Conservation (phyloP, 1,139 yeast genomes). For the Yamadazyma atmosphaerica region DNA sequence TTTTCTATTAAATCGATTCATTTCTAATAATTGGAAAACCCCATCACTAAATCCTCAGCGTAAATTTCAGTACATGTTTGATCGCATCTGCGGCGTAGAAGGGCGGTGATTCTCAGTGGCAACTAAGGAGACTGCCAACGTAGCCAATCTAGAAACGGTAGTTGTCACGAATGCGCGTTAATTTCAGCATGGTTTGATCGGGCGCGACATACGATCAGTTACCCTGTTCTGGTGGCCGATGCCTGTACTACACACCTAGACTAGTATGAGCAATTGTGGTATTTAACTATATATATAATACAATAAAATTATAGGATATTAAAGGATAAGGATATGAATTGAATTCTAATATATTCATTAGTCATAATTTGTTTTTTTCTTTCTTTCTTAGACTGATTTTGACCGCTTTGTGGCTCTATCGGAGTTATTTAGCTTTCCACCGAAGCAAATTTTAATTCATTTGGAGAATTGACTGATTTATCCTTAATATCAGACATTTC, state of each 20-base stretch:
- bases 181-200: conserved; percentile 3
- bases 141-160: background rate
- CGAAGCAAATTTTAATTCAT: conserved; percentile 11
- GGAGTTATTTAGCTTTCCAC: conserved; percentile 10
- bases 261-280: background rate
- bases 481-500: conserved; percentile 30
- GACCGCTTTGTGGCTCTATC: background rate
- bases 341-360: conserved; percentile 4
- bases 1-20: background rate
- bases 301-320: conserved; percentile 3
- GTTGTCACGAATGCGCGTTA: conserved; percentile 6
- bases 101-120: background rate
- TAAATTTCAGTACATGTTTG: background rate
- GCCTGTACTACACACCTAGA: too few relatives aligned
- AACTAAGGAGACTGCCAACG: background rate
- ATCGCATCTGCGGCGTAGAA: background rate
- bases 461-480: conserved; percentile 10
- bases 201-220: conserved; percentile 1
- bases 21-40: background rate
- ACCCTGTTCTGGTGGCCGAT: background rate
- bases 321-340: conserved; percentile 3
- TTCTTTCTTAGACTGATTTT: background rate
- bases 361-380: background rate
- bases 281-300: conserved; percentile 1
- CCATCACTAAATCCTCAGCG: background rate